phyloP scores from a whole-genome alignment of 768 basidiomycete genomes.

The Scleroderma citrinum region DNA sequence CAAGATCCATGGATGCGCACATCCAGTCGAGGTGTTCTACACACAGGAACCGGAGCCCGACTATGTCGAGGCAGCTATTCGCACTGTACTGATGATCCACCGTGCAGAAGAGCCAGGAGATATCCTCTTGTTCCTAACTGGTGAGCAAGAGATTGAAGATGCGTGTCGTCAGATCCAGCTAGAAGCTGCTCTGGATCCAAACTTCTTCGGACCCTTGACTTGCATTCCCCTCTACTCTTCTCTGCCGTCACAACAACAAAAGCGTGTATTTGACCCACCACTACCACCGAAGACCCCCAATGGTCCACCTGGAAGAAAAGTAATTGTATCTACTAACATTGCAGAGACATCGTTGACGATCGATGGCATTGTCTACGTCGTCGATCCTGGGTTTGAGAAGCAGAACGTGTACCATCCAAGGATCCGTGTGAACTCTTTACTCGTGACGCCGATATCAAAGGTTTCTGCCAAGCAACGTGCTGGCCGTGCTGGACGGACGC shows the following conservation, averaged over 20 bases:
- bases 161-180: constrained; percentile 89
- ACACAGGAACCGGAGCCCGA: constrained; percentile 91
- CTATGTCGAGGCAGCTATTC: constrained; percentile 95
- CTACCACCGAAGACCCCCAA: constrained; percentile 55
- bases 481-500: constrained; percentile 91
- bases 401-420: constrained; percentile 98
- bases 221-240: constrained; percentile 96
- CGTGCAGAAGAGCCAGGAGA: constrained; percentile 93
- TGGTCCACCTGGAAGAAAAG: constrained; percentile 85
- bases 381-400: constrained; percentile 96
- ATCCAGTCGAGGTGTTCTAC: constrained; percentile 95
- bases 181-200: constrained; percentile 75
- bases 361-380: constrained; percentile 99
- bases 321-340: constrained; percentile 94
- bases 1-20: constrained; percentile 88
- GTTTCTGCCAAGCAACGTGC: constrained; percentile 95
- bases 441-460: constrained; percentile 95
- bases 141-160: constrained; percentile 98
- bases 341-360: constrained; percentile 98
- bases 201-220: constrained; percentile 75
- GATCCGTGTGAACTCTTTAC: constrained; percentile 88
- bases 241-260: constrained; percentile 90
- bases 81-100: constrained; percentile 96
- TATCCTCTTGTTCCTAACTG: constrained; percentile 90
- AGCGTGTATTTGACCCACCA: constrained; percentile 90